Evolutionary conservation across 148 eudicot genomes (phyloP).

Genomic region (Cornus florida): DNA sequence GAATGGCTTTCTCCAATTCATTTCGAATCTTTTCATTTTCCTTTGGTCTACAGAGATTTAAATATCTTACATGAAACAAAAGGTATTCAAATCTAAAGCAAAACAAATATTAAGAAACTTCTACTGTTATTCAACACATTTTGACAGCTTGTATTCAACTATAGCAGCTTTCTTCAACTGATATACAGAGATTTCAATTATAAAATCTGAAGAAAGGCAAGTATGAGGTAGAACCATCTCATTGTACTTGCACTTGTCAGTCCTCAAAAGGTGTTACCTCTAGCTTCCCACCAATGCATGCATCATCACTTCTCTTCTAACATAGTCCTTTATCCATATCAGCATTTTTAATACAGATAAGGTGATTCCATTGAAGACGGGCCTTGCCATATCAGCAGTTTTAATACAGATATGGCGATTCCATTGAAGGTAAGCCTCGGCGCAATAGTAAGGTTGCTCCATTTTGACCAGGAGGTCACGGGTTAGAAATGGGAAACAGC

Average conservation of each 20-base stretch:
- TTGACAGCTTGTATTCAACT: not conserved
- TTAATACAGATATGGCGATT: too few relatives aligned
- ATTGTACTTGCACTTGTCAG: not conserved
- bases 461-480: too few relatives aligned
- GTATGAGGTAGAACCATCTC: not conserved
- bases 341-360: not conserved
- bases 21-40: constrained; percentile 77
- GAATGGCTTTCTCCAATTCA: constrained; percentile 88
- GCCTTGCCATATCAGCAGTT: too few relatives aligned
- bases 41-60: constrained; percentile 60
- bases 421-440: too few relatives aligned
- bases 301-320: not conserved
- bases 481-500: too few relatives aligned
- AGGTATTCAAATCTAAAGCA: too few relatives aligned
- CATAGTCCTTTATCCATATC: not conserved
- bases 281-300: not conserved
- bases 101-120: not conserved
- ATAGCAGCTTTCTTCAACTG: not conserved
- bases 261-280: not conserved
- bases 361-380: too few relatives aligned
- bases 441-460: too few relatives aligned
- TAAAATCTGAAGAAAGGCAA: not conserved
- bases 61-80: not conserved
- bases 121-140: constrained; percentile 3
- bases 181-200: too few relatives aligned